Evolutionary conservation across 2,329 filamentous ascomycete genomes (phyloP).

Genomic region (Dactylella cylindrospora): DNA sequence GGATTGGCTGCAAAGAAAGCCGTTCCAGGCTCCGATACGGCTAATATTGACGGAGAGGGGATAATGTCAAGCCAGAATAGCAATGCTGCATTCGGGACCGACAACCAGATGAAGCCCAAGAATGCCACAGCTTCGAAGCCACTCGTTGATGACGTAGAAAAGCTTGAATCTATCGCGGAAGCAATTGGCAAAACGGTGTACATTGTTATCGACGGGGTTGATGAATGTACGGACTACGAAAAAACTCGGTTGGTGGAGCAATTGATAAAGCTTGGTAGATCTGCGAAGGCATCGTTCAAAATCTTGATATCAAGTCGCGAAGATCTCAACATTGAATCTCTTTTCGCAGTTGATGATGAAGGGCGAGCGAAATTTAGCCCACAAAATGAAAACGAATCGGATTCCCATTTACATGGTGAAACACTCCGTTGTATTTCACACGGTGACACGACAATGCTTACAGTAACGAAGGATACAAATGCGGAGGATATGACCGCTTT

Average conservation of each 20-base stretch:
- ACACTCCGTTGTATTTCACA: conserved; percentile 7
- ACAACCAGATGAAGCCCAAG: no score
- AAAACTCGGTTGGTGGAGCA: background rate
- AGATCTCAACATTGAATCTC: conserved; percentile 4
- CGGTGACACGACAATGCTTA: conserved; percentile 16
- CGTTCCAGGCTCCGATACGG: no score
- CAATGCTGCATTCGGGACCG: background rate
- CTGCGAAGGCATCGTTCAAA: conserved; percentile 5
- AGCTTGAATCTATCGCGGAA: conserved; percentile 5
- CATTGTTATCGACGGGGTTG: conserved; percentile 30
- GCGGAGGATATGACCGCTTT: conserved; percentile 26
- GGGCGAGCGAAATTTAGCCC: background rate
- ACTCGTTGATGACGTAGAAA: conserved; percentile 1
- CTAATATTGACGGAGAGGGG: no score
- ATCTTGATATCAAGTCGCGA: conserved; percentile 31
- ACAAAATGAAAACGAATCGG: background rate
- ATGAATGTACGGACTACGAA: conserved; percentile 35
- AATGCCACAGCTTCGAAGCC: no score
- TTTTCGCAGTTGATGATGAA: background rate
- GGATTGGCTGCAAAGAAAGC: no score
- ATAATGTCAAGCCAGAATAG: background rate
- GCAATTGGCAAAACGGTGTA: conserved; percentile 21
- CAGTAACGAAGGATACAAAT: conserved; percentile 21
- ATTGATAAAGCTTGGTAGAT: conserved; percentile 14
- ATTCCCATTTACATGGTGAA: no score